Conservation (phyloP, 305 asterid genomes). For the Fraxinus platypoda region DNA sequence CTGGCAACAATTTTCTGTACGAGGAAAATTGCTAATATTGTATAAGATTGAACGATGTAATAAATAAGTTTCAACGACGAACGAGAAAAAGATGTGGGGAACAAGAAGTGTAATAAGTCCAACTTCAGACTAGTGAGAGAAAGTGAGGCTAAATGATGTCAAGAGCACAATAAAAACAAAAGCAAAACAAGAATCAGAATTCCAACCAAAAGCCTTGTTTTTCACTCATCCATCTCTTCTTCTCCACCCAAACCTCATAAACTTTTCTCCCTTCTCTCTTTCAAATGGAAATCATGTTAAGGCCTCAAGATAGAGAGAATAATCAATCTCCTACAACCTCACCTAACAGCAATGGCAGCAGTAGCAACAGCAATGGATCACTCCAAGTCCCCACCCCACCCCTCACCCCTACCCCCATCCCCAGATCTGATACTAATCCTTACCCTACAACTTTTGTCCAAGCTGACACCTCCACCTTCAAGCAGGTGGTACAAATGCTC, state of each 20-base stretch:
- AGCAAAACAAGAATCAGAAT: conserved; percentile 24
- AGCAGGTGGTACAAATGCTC: conserved; percentile 97
- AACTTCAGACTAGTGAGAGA: conserved; percentile 29
- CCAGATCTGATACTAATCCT: conserved; percentile 67
- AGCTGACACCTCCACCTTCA: conserved; percentile 80
- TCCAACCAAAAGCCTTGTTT: conserved; percentile 43
- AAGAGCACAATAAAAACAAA: conserved; percentile 12
- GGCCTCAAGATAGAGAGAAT: conserved; percentile 42
- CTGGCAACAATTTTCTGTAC: too few relatives aligned
- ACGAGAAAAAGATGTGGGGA: neutral
- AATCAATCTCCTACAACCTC: conserved; percentile 44
- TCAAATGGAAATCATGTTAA: conserved; percentile 50
- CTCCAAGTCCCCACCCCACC: conserved; percentile 53
- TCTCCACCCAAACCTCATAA: conserved; percentile 29
- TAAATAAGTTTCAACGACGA: neutral
- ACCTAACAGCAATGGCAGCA: conserved; percentile 52
- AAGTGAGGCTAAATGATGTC: conserved; percentile 20
- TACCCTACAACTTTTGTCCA: conserved; percentile 94
- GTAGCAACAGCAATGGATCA: conserved; percentile 42
- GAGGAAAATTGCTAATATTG: too few relatives aligned
- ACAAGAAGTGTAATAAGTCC: neutral
- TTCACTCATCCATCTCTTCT: conserved; percentile 51
- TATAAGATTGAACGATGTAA: neutral
- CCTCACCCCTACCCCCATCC: conserved; percentile 50
- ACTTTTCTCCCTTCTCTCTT: conserved; percentile 6